Evolutionary conservation across 2,329 filamentous ascomycete species (phyloP).

Genomic region (Rhinocladiella similis): DNA sequence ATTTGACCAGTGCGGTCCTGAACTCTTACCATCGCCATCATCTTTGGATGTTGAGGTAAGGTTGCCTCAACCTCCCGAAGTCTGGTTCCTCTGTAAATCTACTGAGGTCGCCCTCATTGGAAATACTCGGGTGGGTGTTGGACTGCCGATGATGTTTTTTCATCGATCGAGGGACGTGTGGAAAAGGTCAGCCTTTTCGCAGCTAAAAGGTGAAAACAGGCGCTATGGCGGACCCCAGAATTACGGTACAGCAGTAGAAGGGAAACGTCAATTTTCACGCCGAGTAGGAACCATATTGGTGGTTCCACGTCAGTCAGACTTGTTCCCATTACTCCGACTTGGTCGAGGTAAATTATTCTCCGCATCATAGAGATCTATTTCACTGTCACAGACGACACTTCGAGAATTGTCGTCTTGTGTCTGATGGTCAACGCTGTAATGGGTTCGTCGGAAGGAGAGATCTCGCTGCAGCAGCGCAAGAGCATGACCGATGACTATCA

Average conservation of each 20-base stretch:
- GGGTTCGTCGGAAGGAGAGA: background rate
- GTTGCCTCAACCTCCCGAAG: too few relatives aligned
- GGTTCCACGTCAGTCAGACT: too few relatives aligned
- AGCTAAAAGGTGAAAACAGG: background rate
- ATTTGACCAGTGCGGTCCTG: background rate
- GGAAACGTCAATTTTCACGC: too few relatives aligned
- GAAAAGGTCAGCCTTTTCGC: background rate
- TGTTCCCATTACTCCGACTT: too few relatives aligned
- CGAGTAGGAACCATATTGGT: too few relatives aligned
- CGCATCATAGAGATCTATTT: background rate
- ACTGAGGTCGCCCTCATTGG: too few relatives aligned
- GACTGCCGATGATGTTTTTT: too few relatives aligned
- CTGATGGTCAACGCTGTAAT: background rate
- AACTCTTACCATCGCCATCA: too few relatives aligned
- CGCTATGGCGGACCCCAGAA: background rate
- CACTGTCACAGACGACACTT: background rate
- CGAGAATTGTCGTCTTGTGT: background rate
- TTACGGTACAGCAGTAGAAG: background rate
- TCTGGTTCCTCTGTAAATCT: too few relatives aligned
- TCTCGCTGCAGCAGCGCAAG: conserved; percentile 2
- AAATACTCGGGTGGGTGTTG: too few relatives aligned
- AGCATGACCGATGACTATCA: conserved; percentile 20
- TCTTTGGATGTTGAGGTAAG: too few relatives aligned
- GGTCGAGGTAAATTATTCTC: background rate
- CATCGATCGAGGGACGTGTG: too few relatives aligned